These are phyloP conservation scores for Scenedesmus sp. DNA, from an alignment of 163 green algal genomes.

Conservation along the genomic window DNA sequence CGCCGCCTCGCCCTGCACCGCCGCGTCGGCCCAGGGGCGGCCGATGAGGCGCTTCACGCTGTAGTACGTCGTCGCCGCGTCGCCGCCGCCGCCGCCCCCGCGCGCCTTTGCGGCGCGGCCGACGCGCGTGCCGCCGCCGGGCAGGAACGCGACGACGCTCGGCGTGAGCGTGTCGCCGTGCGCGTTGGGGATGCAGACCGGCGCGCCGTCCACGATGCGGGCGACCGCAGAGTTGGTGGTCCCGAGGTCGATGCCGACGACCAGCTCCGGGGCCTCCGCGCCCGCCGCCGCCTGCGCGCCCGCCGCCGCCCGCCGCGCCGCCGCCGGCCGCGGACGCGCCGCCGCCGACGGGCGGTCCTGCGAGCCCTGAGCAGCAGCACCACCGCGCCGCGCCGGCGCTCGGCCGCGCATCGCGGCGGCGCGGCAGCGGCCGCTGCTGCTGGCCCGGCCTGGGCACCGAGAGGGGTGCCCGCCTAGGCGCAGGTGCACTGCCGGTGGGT, in stretches of 20 bases:
- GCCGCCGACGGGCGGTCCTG: not conserved
- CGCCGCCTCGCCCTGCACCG: constrained; percentile 57
- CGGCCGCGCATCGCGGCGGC: too few relatives aligned
- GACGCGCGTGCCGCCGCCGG: constrained; percentile 68
- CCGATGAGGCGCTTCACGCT: constrained; percentile 87
- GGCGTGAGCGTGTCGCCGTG: constrained; percentile 68
- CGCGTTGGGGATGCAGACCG: constrained; percentile 69
- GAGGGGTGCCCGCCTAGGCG: too few relatives aligned
- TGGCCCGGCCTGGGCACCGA: too few relatives aligned
- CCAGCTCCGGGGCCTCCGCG: constrained; percentile 36
- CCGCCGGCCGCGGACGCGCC: not conserved
- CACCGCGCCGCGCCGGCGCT: too few relatives aligned
- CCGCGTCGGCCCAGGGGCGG: constrained; percentile 53
- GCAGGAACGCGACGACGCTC: constrained; percentile 61
- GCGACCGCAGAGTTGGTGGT: constrained; percentile 94
- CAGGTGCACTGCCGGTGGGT: too few relatives aligned
- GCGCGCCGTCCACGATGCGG: constrained; percentile 64
- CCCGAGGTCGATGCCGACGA: constrained; percentile 94
- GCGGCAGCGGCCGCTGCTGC: too few relatives aligned
- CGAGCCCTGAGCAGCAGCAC: too few relatives aligned
- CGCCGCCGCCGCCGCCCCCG: too few relatives aligned
- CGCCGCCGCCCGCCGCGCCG: not conserved
- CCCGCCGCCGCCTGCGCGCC: too few relatives aligned
- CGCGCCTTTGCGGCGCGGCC: constrained; percentile 64
- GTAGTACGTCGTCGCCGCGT: constrained; percentile 78